Conservation (phyloP, 306 rosid genomes). For the Vachellia pachyceras region DNA sequence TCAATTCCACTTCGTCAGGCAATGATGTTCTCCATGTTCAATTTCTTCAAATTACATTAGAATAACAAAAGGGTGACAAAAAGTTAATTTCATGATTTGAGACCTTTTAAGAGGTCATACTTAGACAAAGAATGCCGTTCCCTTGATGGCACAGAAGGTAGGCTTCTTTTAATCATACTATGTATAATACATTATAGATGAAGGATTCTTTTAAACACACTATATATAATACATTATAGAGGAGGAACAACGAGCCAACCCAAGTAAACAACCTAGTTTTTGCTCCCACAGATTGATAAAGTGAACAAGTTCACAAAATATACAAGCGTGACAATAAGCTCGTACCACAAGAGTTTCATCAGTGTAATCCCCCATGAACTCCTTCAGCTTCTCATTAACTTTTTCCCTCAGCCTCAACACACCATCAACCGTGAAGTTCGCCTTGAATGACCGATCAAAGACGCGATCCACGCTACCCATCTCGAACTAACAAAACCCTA, state of each 20-base stretch:
- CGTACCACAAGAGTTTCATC: constrained; percentile 98
- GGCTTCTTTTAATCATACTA: not conserved
- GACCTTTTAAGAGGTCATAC: not conserved
- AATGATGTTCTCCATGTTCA: constrained; percentile 3
- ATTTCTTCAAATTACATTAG: constrained; percentile 19
- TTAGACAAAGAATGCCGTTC: not conserved
- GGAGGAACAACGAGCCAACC: not conserved
- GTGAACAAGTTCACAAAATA: constrained; percentile 17
- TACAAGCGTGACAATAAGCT: not conserved
- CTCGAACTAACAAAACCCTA: constrained; percentile 55
- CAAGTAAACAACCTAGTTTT: not conserved
- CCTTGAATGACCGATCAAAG: constrained; percentile 66
- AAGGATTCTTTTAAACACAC: not conserved
- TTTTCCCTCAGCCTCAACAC: constrained; percentile 58
- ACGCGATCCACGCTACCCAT: constrained; percentile 85
- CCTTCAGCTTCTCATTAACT: constrained; percentile 85
- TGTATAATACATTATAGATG: not conserved
- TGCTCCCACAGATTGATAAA: constrained; percentile 12
- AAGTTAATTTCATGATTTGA: constrained; percentile 18
- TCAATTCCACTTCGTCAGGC: not conserved
- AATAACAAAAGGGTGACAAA: not conserved
- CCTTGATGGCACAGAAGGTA: not conserved
- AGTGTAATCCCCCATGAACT: constrained; percentile 94
- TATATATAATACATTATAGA: not conserved
- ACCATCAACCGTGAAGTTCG: constrained; percentile 65